A percentile compares a stretch with the other conserved stretches of the same genome.
Conservation (phyloP, 108 stramenopile species). For the Thalassiosira profunda region DNA sequence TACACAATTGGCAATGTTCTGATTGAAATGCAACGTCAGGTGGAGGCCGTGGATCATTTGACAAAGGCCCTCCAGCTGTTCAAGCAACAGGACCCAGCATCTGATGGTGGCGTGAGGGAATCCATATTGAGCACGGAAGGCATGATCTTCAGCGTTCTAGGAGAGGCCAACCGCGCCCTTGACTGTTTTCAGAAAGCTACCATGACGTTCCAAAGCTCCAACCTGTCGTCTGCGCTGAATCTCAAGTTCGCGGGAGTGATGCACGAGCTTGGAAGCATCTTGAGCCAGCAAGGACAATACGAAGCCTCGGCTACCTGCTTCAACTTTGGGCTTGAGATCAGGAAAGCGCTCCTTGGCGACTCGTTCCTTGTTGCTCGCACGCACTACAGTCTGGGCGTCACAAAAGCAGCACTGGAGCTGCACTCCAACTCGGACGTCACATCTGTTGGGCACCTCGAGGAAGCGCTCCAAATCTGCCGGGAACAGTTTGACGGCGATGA, state of each 20-base stretch:
- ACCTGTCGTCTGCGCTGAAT: constrained; percentile 11
- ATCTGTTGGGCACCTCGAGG: constrained; percentile 32
- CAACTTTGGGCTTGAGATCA: constrained; percentile 32
- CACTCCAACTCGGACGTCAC: not conserved
- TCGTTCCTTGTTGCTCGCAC: constrained; percentile 44
- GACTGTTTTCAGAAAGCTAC: constrained; percentile 30
- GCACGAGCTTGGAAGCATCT: constrained; percentile 42
- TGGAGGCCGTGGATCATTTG: constrained; percentile 47
- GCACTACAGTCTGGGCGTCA: constrained; percentile 50
- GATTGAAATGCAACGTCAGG: constrained; percentile 66
- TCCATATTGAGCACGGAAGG: constrained; percentile 42
- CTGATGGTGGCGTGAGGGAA: constrained; percentile 2
- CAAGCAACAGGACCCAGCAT: not conserved
- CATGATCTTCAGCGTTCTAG: constrained; percentile 40
- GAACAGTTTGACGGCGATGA: constrained; percentile 18
- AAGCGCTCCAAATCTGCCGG: constrained; percentile 34
- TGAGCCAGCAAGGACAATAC: constrained; percentile 22
- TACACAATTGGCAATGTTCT: constrained; percentile 67
- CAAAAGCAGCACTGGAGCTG: constrained; percentile 33
- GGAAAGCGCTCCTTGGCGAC: constrained; percentile 28
- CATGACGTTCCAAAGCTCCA: constrained; percentile 9
- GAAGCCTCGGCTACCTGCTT: constrained; percentile 25
- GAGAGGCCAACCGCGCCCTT: constrained; percentile 14
- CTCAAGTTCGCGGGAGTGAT: constrained; percentile 38
- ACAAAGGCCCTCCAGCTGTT: constrained; percentile 36